Base-by-base conservation (phyloP, 331 rosid genomes). In the Telfairia occidentalis region DNA sequence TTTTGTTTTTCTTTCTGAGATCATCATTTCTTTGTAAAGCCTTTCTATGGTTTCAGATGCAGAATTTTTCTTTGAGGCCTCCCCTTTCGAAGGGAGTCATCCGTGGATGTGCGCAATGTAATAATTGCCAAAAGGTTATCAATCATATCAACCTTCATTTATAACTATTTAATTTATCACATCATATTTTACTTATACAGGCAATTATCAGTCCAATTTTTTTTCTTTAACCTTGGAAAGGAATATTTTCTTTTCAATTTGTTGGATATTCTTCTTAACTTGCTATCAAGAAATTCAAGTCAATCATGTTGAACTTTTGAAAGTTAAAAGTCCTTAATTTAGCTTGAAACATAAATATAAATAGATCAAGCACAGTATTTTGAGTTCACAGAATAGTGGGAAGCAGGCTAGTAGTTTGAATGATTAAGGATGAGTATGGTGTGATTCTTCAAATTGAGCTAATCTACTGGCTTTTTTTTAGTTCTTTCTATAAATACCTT, bases 41-140 rank as follows among this genome's bases (percentile, higher is more conserved):
- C 81, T 83, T 83, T 77, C 79, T 73, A 13, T 83, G 66, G 63
- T 37, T 72, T 55, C 76, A 66, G 45, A 79, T 88, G 86, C 97
- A 95, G 97, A 90, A 81, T 71, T 86, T 87, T 46, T 80, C 90
- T 78, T 67, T 81, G 42, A 85, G 76, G 35, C 74, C 88, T 26
- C 64, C 76, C 79, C 93, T 95, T 73, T 88, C 96, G n/a, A 88
- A 77, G 83, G 99, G 99, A 74, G 97, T 95, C 54, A 69, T 92
- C 71, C 96, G 97, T 3, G 99, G 99, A 37, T 95, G 97, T 87
- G 86, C 96, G 6, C 90, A 90, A 58, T 95, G 99, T 82, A 81
- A 43, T 69, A 77, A 78, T 81, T 95, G 97, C 83, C 99, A 92
- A 87, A 92, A 92, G 99, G 99, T 95, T 77, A 8, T 57, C 67